A percentile compares a stretch with the other conserved stretches of the same genome.
phyloP scores from a whole-genome alignment of 2,329 filamentous ascomycete species.

The Colletotrichum brevisporum region DNA sequence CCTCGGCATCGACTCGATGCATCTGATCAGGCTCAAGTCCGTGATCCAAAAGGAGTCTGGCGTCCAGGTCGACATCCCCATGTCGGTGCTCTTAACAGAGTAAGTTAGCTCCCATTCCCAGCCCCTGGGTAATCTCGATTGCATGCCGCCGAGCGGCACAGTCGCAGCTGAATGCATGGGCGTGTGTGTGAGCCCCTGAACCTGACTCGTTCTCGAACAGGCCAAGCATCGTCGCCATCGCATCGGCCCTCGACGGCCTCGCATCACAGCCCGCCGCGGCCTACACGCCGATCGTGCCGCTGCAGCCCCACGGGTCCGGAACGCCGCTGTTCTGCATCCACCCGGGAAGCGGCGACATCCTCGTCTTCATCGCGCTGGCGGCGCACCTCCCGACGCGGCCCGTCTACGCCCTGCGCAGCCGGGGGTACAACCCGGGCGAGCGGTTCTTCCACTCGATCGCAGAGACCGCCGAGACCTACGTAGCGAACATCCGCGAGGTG shows the following conservation, averaged over 20 bases:
- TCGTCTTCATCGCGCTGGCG: conserved; percentile 55
- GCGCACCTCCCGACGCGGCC: conserved; percentile 56
- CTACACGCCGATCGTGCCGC: conserved; percentile 53
- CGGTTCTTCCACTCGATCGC: conserved; percentile 50
- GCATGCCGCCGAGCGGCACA: neutral
- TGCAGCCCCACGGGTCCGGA: conserved; percentile 49
- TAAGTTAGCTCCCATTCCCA: conserved; percentile 37
- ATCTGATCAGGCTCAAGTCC: conserved; percentile 57
- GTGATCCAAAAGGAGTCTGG: conserved; percentile 50
- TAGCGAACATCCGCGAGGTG: conserved; percentile 50
- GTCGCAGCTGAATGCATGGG: neutral
- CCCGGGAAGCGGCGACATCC: conserved; percentile 56
- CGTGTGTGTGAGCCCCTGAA: neutral
- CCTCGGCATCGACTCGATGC: conserved; percentile 55
- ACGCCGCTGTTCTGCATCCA: conserved; percentile 57
- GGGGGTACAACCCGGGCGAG: conserved; percentile 53
- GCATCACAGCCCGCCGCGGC: conserved; percentile 5
- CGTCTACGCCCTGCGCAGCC: conserved; percentile 60
- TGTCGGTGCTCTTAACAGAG: conserved; percentile 55
- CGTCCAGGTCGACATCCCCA: conserved; percentile 46
- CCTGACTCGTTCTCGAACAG: neutral
- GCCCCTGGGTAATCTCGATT: neutral
- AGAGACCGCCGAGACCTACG: conserved; percentile 56
- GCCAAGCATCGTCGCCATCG: conserved; percentile 25
- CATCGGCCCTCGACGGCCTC: conserved; percentile 41